Evolutionary conservation across 1,284 basidiomycete genomes (phyloP), one percentile per base, ranked within the genome.

Genomic region (Blastosporella zonata): DNA sequence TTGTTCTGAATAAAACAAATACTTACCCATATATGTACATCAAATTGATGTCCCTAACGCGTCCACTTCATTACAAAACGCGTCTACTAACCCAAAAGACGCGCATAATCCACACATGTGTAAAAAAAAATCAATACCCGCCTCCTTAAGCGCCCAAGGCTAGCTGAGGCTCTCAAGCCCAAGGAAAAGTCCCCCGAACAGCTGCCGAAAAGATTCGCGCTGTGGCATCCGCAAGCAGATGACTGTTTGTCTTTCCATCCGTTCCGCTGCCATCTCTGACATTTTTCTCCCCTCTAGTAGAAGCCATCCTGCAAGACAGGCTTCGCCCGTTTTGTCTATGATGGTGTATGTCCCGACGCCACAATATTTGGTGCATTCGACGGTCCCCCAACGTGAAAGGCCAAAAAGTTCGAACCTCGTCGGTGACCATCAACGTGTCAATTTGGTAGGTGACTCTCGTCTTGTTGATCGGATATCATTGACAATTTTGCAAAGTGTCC

Each of bases 191-290:
- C 69, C 0, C 52, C 58, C 1, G 68, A 68, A 17, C 65, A 80
- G 44, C 72, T 1, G 75, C 73, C 0, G 72, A 72, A 50, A 81
- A 77, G 55, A 60, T 82, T 12, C 57, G 68, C 28, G 69, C 64
- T 46, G 72, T 39, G 78, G 79, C 0, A 82, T 82, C 44, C 71
- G 59, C 61, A 79, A 80, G 54, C 75, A 78, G 61, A 76, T 82
- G 77, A 63, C 58, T 13, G 76, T 77, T 47, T 29, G 71, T 64
- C 38, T 45, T 46, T 20, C 23, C 33, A 33, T 25, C 3, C 29
- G 51, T 46, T 53, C 25, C 52, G 29, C 9, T 43, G 27, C 51
- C 33, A 51, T 49, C 41, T 25, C 37, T 39, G 33, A 47, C 35
- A 45, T 44, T 22, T 17, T 25, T 20, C 8, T 41, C 10, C 8